phyloP scores from a whole-genome alignment of 352 stramenopile genomes.

The Nothophytophthora sp. region DNA sequence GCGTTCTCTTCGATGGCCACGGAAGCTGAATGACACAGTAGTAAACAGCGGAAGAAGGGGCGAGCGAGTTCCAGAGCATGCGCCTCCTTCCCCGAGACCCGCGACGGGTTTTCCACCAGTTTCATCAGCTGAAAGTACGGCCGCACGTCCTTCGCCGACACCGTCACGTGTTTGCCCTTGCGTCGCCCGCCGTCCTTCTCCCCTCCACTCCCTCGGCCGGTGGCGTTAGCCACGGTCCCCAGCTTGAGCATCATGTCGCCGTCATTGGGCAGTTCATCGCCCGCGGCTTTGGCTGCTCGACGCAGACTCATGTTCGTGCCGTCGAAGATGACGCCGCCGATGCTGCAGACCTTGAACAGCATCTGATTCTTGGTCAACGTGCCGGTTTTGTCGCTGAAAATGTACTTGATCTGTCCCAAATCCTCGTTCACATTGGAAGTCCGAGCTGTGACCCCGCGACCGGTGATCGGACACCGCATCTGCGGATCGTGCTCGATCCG shows the following conservation, averaged over 20 bases:
- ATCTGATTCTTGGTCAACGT: conserved; percentile 99
- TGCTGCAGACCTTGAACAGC: conserved; percentile 94
- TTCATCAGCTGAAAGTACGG: conserved; percentile 68
- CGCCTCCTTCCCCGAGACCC: conserved; percentile 51
- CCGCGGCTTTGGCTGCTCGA: conserved; percentile 30
- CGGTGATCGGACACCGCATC: conserved; percentile 55
- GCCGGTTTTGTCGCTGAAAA: conserved; percentile 99
- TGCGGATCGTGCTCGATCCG: conserved; percentile 90
- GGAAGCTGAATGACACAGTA: conserved; percentile 82
- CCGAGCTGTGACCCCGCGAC: conserved; percentile 77
- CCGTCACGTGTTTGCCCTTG: conserved; percentile 39
- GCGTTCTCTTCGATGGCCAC: conserved; percentile 51
- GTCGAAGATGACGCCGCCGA: conserved; percentile 92
- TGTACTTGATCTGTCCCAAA: conserved; percentile 98
- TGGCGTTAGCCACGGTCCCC: not conserved
- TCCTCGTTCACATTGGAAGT: conserved; percentile 96
- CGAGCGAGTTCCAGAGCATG: conserved; percentile 59
- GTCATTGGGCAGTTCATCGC: conserved; percentile 12
- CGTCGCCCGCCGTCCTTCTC: conserved; percentile 21
- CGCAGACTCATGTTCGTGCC: conserved; percentile 62
- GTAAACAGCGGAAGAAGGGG: conserved; percentile 79
- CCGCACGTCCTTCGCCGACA: conserved; percentile 72
- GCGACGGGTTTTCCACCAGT: conserved; percentile 60
- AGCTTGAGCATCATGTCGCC: conserved; percentile 27
- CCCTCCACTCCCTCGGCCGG: conserved; percentile 3